phyloP scores from a whole-genome alignment of 768 basidiomycete species.

The Suillus paluster region DNA sequence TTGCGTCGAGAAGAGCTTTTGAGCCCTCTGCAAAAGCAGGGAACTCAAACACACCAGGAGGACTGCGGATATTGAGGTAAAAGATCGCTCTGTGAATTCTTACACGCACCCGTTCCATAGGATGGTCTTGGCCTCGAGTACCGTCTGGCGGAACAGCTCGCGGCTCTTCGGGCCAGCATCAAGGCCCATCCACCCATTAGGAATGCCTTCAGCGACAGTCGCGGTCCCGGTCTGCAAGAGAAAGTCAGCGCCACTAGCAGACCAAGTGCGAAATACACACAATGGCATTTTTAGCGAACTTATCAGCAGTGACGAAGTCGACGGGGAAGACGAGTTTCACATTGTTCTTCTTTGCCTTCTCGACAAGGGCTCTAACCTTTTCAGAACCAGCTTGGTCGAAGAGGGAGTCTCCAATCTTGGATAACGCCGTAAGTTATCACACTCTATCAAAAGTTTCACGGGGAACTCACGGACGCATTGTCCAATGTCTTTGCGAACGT shows the following conservation, averaged over 20 bases:
- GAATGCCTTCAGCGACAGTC: conserved; percentile 86
- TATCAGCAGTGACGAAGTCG: conserved; percentile 93
- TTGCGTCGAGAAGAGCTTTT: conserved; percentile 79
- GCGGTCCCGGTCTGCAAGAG: conserved; percentile 64
- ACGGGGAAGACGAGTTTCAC: conserved; percentile 96
- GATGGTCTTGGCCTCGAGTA: conserved; percentile 90
- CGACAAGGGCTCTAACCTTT: conserved; percentile 82
- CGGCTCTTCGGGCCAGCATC: conserved; percentile 88
- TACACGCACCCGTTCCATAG: conserved; percentile 88
- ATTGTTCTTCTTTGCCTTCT: conserved; percentile 90
- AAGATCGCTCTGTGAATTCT: neutral
- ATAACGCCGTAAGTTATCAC: conserved; percentile 9
- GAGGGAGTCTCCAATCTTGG: conserved; percentile 90
- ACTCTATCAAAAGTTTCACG: neutral
- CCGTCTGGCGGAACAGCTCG: conserved; percentile 77
- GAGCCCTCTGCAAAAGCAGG: conserved; percentile 89
- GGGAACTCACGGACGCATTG: conserved; percentile 60
- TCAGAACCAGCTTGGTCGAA: conserved; percentile 89
- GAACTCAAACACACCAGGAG: conserved; percentile 98
- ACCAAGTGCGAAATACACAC: conserved; percentile 42
- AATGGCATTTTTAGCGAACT: conserved; percentile 91
- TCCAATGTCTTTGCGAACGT: conserved; percentile 97
- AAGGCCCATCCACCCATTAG: conserved; percentile 93
- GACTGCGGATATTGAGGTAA: conserved; percentile 50
- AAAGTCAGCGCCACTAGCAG: neutral